These are phyloP conservation scores for Pelargonium myrrhifolium DNA, from an alignment of 441 rosid species.

Conservation along the genomic window DNA sequence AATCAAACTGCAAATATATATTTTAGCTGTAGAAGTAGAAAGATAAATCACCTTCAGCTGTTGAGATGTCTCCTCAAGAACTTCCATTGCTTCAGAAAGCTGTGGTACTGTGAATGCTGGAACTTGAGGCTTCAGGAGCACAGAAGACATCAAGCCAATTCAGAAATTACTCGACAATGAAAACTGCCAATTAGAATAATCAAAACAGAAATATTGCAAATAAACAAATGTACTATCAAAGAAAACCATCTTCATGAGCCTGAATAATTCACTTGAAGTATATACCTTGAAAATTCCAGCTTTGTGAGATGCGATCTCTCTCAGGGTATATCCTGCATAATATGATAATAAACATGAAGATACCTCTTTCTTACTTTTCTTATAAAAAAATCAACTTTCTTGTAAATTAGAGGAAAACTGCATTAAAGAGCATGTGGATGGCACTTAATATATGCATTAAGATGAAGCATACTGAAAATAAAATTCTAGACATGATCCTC, in stretches of 20 bases:
- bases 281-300: conserved; percentile 92
- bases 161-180: conserved; percentile 36
- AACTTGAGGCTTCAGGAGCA: conserved; percentile 66
- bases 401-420: not conserved
- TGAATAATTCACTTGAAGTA: conserved; percentile 16
- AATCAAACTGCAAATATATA: not conserved
- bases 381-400: conserved; percentile 3
- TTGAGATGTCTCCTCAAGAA: conserved; percentile 49
- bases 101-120: conserved; percentile 84
- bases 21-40: not conserved
- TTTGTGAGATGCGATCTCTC: conserved; percentile 70
- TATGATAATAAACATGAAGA: conserved; percentile 10
- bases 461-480: not conserved
- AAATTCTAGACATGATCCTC: not conserved
- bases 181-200: conserved; percentile 29
- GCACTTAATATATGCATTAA: not conserved
- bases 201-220: conserved; percentile 23
- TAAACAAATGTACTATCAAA: conserved; percentile 14
- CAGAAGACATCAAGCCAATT: conserved; percentile 45
- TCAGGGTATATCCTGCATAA: conserved; percentile 58
- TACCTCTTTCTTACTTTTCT: conserved; percentile 3
- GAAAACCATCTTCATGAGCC: conserved; percentile 16
- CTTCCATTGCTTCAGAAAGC: conserved; percentile 77
- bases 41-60: conserved; percentile 40
- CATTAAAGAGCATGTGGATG: not conserved